These are phyloP conservation scores for Apiospora phragmitis DNA, from an alignment of 2,329 filamentous ascomycete genomes.

Conservation along the genomic window DNA sequence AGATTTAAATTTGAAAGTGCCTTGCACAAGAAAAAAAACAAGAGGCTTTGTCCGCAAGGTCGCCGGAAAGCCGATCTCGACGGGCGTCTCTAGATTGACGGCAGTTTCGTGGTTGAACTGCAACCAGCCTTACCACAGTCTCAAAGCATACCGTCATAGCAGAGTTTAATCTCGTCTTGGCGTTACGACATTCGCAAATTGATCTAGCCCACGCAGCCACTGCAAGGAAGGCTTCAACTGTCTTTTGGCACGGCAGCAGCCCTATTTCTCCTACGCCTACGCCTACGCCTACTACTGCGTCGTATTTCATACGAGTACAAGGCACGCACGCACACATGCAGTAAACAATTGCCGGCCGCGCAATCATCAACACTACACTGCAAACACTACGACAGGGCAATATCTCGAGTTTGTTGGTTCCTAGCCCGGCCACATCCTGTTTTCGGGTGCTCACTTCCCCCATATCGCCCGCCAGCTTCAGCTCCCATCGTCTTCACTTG, in stretches of 20 bases:
- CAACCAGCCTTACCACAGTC: conserved; percentile 3
- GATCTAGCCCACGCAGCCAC: conserved; percentile 2
- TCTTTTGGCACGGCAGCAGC: conserved; percentile 3
- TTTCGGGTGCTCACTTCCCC: neutral
- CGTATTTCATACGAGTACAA: neutral
- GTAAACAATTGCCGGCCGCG: neutral
- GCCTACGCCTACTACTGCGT: neutral
- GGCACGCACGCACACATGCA: neutral
- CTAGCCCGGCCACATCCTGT: neutral
- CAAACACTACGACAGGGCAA: neutral
- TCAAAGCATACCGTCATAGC: conserved; percentile 8
- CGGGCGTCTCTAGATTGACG: neutral
- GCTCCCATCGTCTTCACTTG: neutral
- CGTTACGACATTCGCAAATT: conserved; percentile 6
- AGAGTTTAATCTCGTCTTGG: conserved; percentile 2
- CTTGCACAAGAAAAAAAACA: neutral
- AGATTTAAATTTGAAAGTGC: neutral
- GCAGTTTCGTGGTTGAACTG: neutral
- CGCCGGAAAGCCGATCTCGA: neutral
- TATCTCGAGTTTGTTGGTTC: neutral
- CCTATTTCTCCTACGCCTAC: neutral
- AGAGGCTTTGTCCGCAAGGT: neutral
- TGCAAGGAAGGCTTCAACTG: conserved; percentile 1
- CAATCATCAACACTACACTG: neutral
- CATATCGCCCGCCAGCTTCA: neutral